Percentiles rank a stretch among this genome's conserved stretches.
phyloP scores from a whole-genome alignment of 163 green algal genomes.

The Chlorella variabilis region DNA sequence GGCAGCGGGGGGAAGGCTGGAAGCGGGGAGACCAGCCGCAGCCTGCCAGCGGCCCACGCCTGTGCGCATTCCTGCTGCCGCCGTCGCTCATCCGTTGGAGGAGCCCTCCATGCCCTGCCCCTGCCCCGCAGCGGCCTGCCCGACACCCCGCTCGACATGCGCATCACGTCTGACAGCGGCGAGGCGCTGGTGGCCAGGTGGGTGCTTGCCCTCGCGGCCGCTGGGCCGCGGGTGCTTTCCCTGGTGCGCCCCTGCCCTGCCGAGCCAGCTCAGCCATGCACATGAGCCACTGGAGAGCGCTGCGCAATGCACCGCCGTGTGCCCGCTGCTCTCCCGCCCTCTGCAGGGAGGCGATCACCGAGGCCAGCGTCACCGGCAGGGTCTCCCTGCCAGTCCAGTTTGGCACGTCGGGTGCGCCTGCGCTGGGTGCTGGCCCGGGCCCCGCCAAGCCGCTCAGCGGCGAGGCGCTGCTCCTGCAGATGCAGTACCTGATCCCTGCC shows the following conservation, averaged over 20 bases:
- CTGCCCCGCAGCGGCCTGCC: conserved; percentile 46
- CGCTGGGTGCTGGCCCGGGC: not conserved
- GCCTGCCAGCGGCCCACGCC: no score
- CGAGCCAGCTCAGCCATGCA: no score
- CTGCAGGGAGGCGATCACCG: conserved; percentile 25
- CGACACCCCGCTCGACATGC: conserved; percentile 45
- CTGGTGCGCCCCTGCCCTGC: no score
- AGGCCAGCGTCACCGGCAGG: conserved; percentile 3
- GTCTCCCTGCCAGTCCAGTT: conserved; percentile 15
- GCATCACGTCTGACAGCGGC: conserved; percentile 43
- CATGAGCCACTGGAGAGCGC: no score
- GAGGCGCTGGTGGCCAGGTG: conserved; percentile 32
- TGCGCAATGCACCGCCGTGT: no score
- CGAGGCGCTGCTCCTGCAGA: not conserved
- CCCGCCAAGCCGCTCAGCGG: not conserved
- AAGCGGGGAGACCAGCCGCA: no score
- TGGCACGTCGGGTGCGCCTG: not conserved
- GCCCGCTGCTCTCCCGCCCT: no score
- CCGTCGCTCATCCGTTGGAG: no score
- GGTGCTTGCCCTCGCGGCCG: not conserved
- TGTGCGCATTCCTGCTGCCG: no score
- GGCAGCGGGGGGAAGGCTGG: no score
- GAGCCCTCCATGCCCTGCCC: no score
- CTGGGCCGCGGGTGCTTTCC: not conserved
- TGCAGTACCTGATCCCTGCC: not conserved